These are phyloP conservation scores for Nakazawaea holstii DNA, from an alignment of 805 yeast genomes.

Conservation along the genomic window DNA sequence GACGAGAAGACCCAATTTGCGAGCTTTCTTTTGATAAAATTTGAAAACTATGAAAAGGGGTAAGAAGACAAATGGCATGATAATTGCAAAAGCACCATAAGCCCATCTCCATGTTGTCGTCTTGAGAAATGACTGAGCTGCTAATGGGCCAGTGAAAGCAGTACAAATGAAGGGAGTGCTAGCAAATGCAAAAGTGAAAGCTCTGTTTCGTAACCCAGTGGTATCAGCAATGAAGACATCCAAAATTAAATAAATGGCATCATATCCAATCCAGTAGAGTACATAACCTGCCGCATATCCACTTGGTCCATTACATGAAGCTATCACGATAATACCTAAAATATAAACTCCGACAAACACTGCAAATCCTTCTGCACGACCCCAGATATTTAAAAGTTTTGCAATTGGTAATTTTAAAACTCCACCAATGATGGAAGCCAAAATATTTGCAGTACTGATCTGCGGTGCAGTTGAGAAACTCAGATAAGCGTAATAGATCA, in stretches of 20 bases:
- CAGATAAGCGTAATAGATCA: constrained; percentile 19
- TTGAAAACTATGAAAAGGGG: constrained; percentile 24
- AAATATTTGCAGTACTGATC: constrained; percentile 23
- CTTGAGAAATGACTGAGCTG: constrained; percentile 30
- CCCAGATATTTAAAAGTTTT: constrained; percentile 22
- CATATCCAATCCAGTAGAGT: constrained; percentile 25
- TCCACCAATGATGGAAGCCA: constrained; percentile 27
- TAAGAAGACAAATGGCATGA: constrained; percentile 32
- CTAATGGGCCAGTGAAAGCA: constrained; percentile 26
- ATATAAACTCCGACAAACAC: constrained; percentile 17
- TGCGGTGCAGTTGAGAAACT: constrained; percentile 24
- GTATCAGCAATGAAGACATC: constrained; percentile 26
- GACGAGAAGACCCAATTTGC: constrained; percentile 18
- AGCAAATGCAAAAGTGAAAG: constrained; percentile 24
- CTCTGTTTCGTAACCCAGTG: constrained; percentile 24
- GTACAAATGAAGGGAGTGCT: constrained; percentile 26
- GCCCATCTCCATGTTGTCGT: constrained; percentile 51
- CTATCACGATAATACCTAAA: constrained; percentile 23
- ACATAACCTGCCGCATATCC: constrained; percentile 26
- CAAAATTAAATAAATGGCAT: constrained; percentile 20
- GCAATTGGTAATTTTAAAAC: constrained; percentile 26
- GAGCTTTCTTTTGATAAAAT: constrained; percentile 23
- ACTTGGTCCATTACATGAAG: constrained; percentile 21
- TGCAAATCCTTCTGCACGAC: constrained; percentile 25
- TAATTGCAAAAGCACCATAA: constrained; percentile 42